Evolutionary conservation across 2,329 filamentous ascomycete genomes (phyloP), one percentile per base, ranked within the genome.

Genomic region (Tolypocladium sp.): DNA sequence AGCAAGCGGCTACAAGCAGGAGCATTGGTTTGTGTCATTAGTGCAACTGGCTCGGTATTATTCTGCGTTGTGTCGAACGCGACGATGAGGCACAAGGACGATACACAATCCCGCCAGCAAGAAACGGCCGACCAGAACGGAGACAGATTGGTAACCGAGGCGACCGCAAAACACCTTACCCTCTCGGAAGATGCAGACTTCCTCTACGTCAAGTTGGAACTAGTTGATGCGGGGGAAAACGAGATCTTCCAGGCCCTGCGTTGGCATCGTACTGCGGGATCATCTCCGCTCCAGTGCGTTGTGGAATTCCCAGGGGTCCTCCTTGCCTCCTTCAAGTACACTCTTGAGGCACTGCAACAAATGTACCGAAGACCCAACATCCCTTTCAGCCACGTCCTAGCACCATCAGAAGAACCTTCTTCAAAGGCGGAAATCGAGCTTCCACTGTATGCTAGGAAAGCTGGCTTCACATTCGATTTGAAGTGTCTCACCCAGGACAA

Each of bases 271-370:
- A 57, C 60, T 10, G 59, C 63, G 38, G 66, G 60, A 0, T 15
- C 51, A 0, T 42, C 38, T 3, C 57, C 63, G 17, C 57, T 60
- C 27, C 63, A 65, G 42, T 68, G 64, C 20, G 73, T 88, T 1
- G 75, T 88, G 1, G 85, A 88, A 62, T 87, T 88, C 59, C 85
- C 84, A 0, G 82, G 81, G 0, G 72, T 88, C 4, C 68, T 88
- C 2, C 71, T 86, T 2, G 77, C 80, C 0, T 77, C 84, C 0
- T 88, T 88, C 63, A 71, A 77, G 33, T 81, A 82, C 33, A 85
- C 81, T 0, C 73, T 88, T 0, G 69, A 75, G 51, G 80, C 80
- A 0, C 71, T 89, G 3, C 82, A 88, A 65, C 66, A 69, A 1
- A 82, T 86, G 73, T 76, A 75, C 12, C 63, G 65, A 15, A 71